phyloP scores from a whole-genome alignment of 139 green algal species.

The Auxenochlorella protothecoides region DNA sequence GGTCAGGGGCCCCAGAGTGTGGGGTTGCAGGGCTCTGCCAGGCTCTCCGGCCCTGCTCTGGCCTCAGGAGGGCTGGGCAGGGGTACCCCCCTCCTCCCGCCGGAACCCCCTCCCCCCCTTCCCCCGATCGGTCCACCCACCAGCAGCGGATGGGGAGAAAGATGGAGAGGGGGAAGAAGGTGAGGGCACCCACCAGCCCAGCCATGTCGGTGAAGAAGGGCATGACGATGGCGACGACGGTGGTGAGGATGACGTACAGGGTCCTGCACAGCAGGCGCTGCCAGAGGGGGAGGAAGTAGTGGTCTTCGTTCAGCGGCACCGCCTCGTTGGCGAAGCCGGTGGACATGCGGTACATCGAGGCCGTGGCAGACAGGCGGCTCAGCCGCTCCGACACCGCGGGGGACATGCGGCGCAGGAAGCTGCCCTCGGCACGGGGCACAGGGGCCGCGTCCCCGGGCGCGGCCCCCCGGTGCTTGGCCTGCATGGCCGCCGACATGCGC shows the following conservation, averaged over 20 bases:
- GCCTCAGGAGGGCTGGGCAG: too few relatives aligned
- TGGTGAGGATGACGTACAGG: constrained; percentile 12
- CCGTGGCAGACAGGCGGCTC: background rate
- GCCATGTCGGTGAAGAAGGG: constrained; percentile 25
- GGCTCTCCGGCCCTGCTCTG: too few relatives aligned
- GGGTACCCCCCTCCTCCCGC: too few relatives aligned
- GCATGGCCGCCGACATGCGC: too few relatives aligned
- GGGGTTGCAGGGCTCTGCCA: too few relatives aligned
- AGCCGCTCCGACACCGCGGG: background rate
- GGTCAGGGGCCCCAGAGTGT: too few relatives aligned
- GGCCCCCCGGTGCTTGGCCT: too few relatives aligned
- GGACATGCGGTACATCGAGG: constrained; percentile 9
- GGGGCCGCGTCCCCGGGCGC: too few relatives aligned
- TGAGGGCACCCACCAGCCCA: constrained; percentile 16
- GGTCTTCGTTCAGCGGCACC: constrained; percentile 14
- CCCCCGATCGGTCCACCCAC: background rate
- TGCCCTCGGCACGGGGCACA: too few relatives aligned
- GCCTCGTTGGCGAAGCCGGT: constrained; percentile 16
- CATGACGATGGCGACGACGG: constrained; percentile 19
- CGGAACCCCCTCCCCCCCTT: background rate
- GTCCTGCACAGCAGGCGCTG: background rate
- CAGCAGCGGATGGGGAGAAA: constrained; percentile 10
- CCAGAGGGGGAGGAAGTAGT: too few relatives aligned
- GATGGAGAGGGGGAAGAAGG: constrained; percentile 23
- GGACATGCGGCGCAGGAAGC: too few relatives aligned